These are phyloP conservation scores for Poteriospumella lacustris DNA, from an alignment of 108 stramenopile species.

Conservation along the genomic window DNA sequence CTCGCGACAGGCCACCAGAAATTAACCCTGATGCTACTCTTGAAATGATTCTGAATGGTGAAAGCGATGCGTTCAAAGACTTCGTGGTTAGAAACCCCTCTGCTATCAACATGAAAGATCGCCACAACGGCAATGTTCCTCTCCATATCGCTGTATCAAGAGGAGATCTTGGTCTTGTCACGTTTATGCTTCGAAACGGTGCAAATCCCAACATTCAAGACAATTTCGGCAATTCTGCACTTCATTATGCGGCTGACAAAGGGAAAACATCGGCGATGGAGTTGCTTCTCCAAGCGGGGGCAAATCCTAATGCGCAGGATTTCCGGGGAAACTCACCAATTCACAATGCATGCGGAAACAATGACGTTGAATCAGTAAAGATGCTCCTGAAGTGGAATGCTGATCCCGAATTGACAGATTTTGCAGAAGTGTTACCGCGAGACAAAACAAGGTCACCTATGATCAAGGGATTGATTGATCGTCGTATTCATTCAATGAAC, in stretches of 20 bases:
- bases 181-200: background rate
- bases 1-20: too few species aligned
- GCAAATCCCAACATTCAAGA: background rate
- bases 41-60: too few species aligned
- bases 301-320: background rate
- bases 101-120: background rate
- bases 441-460: background rate
- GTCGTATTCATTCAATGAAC: background rate
- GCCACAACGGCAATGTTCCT: background rate
- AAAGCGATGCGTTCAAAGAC: too few species aligned
- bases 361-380: background rate
- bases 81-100: too few species aligned
- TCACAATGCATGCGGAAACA: background rate
- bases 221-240: conserved; percentile 4
- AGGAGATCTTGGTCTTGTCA: background rate
- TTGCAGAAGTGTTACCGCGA: background rate
- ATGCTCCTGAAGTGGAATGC: background rate
- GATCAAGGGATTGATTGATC: background rate
- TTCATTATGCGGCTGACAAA: conserved; percentile 17
- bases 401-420: conserved; percentile 3
- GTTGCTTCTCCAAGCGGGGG: background rate
- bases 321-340: background rate
- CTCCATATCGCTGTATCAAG: background rate
- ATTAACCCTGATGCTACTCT: too few species aligned
- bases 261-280: background rate